Percentiles rank a stretch among this genome's conserved stretches.
Evolutionary conservation across 495 filamentous ascomycete genomes (phyloP).

Genomic region (Daldinia loculata): DNA sequence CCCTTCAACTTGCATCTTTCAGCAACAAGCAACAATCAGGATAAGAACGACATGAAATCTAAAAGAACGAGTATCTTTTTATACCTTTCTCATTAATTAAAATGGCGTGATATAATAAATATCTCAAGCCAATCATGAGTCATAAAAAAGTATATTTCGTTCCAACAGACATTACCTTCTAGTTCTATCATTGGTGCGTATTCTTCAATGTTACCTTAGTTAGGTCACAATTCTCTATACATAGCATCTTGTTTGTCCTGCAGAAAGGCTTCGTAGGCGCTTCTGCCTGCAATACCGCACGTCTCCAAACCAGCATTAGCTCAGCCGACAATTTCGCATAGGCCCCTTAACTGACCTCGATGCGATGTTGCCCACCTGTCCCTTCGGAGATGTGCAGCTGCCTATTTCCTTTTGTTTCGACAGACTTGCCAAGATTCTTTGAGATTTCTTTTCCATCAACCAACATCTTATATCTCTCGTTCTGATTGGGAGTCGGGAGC

Average conservation of each 20-base stretch:
- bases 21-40: not conserved
- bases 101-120: not conserved
- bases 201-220: not conserved
- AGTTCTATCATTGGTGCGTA: constrained; percentile 4
- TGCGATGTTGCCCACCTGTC: constrained; percentile 20
- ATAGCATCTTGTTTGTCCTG: constrained; percentile 2
- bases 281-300: constrained; percentile 21
- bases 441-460: constrained; percentile 21
- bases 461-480: constrained; percentile 6
- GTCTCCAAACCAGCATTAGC: constrained; percentile 1
- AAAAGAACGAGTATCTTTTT: not conserved
- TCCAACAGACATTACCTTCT: not conserved
- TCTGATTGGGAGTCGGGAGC: constrained; percentile 16
- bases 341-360: constrained; percentile 26
- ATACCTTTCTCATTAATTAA: not conserved
- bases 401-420: constrained; percentile 6
- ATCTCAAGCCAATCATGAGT: constrained; percentile 12
- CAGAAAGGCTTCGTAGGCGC: constrained; percentile 4
- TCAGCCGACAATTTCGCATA: not conserved
- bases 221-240: constrained; percentile 9
- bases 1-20: not conserved
- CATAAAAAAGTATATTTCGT: not conserved
- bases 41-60: not conserved
- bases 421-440: not conserved
- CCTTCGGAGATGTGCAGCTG: constrained; percentile 17